Evolutionary conservation across 768 basidiomycete species (phyloP).

Genomic region (Melanogaster broomeanus): DNA sequence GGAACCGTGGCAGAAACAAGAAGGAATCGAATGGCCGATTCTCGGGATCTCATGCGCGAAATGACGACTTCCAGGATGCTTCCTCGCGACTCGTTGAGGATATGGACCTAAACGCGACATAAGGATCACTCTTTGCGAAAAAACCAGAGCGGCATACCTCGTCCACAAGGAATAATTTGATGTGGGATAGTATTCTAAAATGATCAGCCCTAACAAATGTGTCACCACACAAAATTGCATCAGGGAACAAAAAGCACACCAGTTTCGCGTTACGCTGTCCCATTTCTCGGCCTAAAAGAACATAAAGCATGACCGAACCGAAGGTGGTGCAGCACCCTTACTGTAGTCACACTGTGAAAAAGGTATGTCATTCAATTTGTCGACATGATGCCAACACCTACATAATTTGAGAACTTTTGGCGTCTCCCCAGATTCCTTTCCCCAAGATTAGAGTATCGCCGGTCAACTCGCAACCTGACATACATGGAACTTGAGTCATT

Average conservation of each 20-base stretch:
- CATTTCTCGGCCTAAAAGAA: conserved; percentile 84
- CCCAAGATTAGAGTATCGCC: conserved; percentile 82
- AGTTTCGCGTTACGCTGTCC: conserved; percentile 90
- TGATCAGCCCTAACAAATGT: conserved; percentile 53
- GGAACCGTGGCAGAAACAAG: conserved; percentile 94
- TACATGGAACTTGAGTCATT: not conserved
- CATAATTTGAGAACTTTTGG: conserved; percentile 81
- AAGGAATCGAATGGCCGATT: conserved; percentile 73
- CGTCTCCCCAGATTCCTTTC: conserved; percentile 68
- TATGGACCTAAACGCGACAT: conserved; percentile 67
- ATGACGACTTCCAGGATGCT: conserved; percentile 94
- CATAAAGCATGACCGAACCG: not conserved
- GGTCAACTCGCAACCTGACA: conserved; percentile 82
- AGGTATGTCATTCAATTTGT: conserved; percentile 1
- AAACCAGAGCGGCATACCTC: conserved; percentile 52
- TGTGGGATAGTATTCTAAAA: conserved; percentile 63
- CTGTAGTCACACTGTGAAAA: conserved; percentile 69
- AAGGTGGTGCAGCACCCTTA: conserved; percentile 30
- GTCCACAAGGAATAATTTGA: conserved; percentile 87
- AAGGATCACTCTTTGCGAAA: not conserved
- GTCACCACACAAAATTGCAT: conserved; percentile 5
- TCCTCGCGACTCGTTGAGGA: conserved; percentile 87
- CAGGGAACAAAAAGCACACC: conserved; percentile 52
- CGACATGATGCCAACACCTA: conserved; percentile 33
- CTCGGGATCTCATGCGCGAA: conserved; percentile 85